Evolutionary conservation across 805 yeast genomes (phyloP).

Genomic region (Candida insectorum): DNA sequence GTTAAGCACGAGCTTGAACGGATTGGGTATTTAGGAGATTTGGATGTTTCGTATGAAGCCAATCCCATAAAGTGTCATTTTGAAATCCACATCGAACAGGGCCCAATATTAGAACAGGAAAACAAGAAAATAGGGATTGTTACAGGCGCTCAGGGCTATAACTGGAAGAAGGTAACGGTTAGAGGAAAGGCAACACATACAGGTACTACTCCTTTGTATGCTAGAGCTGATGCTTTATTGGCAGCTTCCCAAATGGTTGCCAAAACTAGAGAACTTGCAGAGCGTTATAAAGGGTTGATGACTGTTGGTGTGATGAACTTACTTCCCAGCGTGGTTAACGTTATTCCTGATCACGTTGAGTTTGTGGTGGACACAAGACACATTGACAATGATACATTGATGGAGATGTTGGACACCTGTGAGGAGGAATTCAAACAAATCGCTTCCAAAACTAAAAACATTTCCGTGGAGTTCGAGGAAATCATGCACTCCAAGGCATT

Average conservation of each 20-base stretch:
- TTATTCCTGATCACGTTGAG: conserved; percentile 58
- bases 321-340: conserved; percentile 62
- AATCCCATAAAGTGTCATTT: conserved; percentile 67
- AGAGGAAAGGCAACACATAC: conserved; percentile 68
- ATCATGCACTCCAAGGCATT: conserved; percentile 55
- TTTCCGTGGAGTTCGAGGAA: conserved; percentile 39
- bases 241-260: conserved; percentile 57
- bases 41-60: conserved; percentile 43
- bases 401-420: conserved; percentile 22
- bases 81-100: conserved; percentile 76
- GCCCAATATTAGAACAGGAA: conserved; percentile 62
- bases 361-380: conserved; percentile 65
- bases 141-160: conserved; percentile 61
- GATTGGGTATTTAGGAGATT: conserved; percentile 60
- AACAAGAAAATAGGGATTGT: conserved; percentile 62
- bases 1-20: conserved; percentile 54
- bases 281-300: conserved; percentile 48
- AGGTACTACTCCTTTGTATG: conserved; percentile 66
- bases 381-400: conserved; percentile 41
- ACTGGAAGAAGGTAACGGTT: conserved; percentile 58
- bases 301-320: conserved; percentile 57
- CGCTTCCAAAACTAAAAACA: conserved; percentile 24
- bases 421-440: conserved; percentile 31
- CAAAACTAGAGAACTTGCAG: conserved; percentile 54
- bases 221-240: conserved; percentile 59